Percentiles rank a stretch among this genome's conserved stretches.
These are phyloP conservation scores for Termitomyces sp. DNA, from an alignment of 768 basidiomycete species.

Conservation along the genomic window DNA sequence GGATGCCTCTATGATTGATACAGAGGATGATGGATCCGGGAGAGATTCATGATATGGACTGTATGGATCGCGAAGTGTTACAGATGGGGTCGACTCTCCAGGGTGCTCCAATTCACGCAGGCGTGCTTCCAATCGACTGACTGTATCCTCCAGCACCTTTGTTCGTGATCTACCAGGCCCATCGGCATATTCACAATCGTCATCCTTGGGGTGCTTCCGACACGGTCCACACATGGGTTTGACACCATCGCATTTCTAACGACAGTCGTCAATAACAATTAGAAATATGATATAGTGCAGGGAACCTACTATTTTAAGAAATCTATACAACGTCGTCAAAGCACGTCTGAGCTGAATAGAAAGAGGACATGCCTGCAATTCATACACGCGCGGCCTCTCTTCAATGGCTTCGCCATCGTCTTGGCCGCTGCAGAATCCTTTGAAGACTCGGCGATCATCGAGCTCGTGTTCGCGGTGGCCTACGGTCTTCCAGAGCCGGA, in stretches of 20 bases:
- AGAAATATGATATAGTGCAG: neutral
- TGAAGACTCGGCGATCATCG: slow-evolving; percentile 33
- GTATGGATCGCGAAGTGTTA: slow-evolving; percentile 51
- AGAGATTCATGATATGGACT: slow-evolving; percentile 21
- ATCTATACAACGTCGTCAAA: slow-evolving; percentile 18
- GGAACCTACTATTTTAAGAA: slow-evolving; percentile 42
- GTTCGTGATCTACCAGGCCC: slow-evolving; percentile 55
- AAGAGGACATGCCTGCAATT: slow-evolving; percentile 38
- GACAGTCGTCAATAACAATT: slow-evolving; percentile 2
- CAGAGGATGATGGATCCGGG: slow-evolving; percentile 26
- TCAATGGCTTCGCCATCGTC: slow-evolving; percentile 35
- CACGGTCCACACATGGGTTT: slow-evolving; percentile 66
- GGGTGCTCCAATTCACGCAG: slow-evolving; percentile 55
- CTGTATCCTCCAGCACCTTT: slow-evolving; percentile 53
- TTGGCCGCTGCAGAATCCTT: slow-evolving; percentile 24
- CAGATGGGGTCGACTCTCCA: slow-evolving; percentile 35
- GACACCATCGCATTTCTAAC: slow-evolving; percentile 63
- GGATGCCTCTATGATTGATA: slow-evolving; percentile 25
- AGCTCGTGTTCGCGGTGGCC: slow-evolving; percentile 17
- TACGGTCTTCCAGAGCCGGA: slow-evolving; percentile 27
- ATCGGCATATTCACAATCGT: slow-evolving; percentile 70
- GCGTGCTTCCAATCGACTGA: slow-evolving; percentile 49
- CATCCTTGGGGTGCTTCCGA: slow-evolving; percentile 48
- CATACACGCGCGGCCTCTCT: slow-evolving; percentile 50
- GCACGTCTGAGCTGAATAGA: neutral